Evolutionary conservation across 2,329 filamentous ascomycete genomes (phyloP).

Genomic region (Aspergillus luchuensis): DNA sequence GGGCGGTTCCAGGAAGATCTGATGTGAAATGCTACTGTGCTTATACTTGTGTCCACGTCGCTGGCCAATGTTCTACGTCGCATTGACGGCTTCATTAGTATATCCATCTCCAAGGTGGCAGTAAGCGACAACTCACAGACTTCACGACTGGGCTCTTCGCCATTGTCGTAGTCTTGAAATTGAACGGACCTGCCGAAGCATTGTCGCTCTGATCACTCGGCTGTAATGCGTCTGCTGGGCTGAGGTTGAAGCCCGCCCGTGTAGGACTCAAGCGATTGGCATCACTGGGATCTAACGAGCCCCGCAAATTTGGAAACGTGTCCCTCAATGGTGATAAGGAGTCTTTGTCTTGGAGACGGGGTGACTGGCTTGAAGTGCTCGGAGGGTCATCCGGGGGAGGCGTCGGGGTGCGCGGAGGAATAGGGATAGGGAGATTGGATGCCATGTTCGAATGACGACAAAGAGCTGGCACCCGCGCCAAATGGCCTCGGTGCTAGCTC

Average conservation of each 20-base stretch:
- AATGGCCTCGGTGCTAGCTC: neutral
- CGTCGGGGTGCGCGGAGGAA: conserved; percentile 65
- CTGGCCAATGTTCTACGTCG: conserved; percentile 76
- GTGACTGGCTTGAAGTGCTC: conserved; percentile 23
- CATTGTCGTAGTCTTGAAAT: conserved; percentile 83
- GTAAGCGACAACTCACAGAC: conserved; percentile 58
- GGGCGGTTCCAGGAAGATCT: conserved; percentile 93
- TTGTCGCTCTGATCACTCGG: conserved; percentile 36
- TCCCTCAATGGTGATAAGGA: conserved; percentile 51
- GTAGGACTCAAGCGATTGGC: conserved; percentile 37
- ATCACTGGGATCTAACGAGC: conserved; percentile 21
- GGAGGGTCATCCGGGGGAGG: conserved; percentile 58
- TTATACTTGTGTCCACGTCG: conserved; percentile 96
- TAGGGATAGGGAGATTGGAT: conserved; percentile 59
- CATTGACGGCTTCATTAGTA: conserved; percentile 18
- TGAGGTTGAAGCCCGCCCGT: conserved; percentile 39
- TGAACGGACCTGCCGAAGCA: conserved; percentile 69
- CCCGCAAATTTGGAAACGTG: conserved; percentile 35
- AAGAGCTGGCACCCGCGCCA: conserved; percentile 6
- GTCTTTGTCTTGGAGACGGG: conserved; percentile 45
- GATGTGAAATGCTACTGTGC: conserved; percentile 92
- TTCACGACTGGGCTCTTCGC: conserved; percentile 71
- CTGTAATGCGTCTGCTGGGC: conserved; percentile 31
- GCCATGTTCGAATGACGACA: conserved; percentile 51
- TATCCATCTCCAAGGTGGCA: neutral